Percentiles rank a stretch among this genome's conserved stretches.
Conservation (phyloP, 2,329 filamentous ascomycete species). For the Exophiala viscosa region DNA sequence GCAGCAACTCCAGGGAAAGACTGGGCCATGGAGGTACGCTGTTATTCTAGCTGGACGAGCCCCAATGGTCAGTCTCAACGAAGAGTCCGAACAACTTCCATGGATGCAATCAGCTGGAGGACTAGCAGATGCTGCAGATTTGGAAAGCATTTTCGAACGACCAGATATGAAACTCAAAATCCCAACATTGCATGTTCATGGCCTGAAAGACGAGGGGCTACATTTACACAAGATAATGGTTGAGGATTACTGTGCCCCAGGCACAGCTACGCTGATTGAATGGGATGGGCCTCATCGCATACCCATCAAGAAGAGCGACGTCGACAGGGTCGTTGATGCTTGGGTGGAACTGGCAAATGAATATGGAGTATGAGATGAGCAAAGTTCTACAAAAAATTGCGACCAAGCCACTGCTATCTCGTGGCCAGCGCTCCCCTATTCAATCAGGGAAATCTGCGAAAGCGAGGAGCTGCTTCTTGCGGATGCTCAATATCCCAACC, state of each 20-base stretch:
- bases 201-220: conserved; percentile 57
- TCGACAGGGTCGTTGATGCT: conserved; percentile 53
- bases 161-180: conserved; percentile 49
- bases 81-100: conserved; percentile 23
- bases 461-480: no score
- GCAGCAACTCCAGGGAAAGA: conserved; percentile 52
- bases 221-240: conserved; percentile 56
- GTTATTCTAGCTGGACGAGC: conserved; percentile 60
- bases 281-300: conserved; percentile 72
- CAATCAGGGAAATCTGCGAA: no score
- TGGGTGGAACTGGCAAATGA: conserved; percentile 52
- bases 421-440: no score
- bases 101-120: conserved; percentile 29
- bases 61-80: conserved; percentile 47
- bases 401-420: no score
- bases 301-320: conserved; percentile 64
- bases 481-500: no score
- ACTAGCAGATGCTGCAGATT: conserved; percentile 23
- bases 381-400: no score
- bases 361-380: conserved; percentile 38
- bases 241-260: conserved; percentile 57
- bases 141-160: conserved; percentile 29
- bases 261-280: conserved; percentile 57
- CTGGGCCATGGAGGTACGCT: conserved; percentile 54
- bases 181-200: conserved; percentile 67